phyloP scores from a whole-genome alignment of 2,329 filamentous ascomycete species.

The Ceratocystis cubensis region DNA sequence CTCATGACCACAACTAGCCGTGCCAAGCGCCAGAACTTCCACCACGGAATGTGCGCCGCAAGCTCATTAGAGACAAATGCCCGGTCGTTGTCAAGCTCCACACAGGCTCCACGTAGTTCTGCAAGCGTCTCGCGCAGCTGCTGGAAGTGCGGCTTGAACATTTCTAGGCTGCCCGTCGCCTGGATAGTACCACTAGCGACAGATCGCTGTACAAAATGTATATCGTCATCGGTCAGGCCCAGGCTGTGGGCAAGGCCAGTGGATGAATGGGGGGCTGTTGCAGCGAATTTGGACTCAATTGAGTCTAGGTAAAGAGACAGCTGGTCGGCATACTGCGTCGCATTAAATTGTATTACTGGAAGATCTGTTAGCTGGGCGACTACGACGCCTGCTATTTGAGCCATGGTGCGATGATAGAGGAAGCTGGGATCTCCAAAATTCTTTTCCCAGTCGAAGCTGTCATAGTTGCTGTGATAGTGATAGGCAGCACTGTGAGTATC shows the following conservation, averaged over 20 bases:
- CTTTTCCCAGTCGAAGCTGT: slow-evolving; percentile 82
- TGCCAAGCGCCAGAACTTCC: slow-evolving; percentile 58
- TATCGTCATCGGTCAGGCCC: slow-evolving; percentile 25
- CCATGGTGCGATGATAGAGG: slow-evolving; percentile 52
- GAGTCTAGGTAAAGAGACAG: slow-evolving; percentile 41
- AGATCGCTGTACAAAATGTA: slow-evolving; percentile 26
- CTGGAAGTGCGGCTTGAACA: slow-evolving; percentile 32
- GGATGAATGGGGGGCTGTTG: slow-evolving; percentile 20
- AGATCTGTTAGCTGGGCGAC: slow-evolving; percentile 49
- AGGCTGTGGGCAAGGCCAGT: slow-evolving; percentile 16
- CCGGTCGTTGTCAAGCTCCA: slow-evolving; percentile 36
- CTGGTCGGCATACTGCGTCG: slow-evolving; percentile 49
- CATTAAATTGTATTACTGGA: slow-evolving; percentile 51
- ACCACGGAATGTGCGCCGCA: slow-evolving; percentile 56
- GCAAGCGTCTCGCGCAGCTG: slow-evolving; percentile 31
- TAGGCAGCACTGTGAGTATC: slow-evolving; percentile 44
- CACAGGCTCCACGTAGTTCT: slow-evolving; percentile 32
- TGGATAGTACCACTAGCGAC: slow-evolving; percentile 16
- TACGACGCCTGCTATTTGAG: slow-evolving; percentile 52
- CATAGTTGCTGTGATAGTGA: slow-evolving; percentile 86
- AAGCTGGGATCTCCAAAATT: slow-evolving; percentile 60
- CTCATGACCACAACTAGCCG: slow-evolving; percentile 51
- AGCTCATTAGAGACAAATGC: slow-evolving; percentile 33
- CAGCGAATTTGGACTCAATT: slow-evolving; percentile 38
- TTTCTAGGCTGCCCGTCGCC: slow-evolving; percentile 29